A percentile compares a stretch with the other conserved stretches of the same genome.
Conservation (phyloP, 2,329 filamentous ascomycete species). For the Ophiostoma angusticollis region DNA sequence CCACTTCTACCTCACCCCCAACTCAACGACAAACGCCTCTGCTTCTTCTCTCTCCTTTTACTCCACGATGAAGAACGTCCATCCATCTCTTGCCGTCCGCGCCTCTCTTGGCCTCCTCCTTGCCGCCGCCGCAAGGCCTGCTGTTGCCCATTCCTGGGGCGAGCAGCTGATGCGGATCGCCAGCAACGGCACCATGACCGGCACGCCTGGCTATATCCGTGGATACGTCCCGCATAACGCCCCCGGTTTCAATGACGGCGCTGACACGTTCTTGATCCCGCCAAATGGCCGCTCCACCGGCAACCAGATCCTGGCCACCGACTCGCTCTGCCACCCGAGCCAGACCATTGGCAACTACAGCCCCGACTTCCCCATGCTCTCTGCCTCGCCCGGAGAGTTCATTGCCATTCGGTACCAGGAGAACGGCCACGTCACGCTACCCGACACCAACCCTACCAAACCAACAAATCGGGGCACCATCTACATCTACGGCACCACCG, state of each 20-base stretch:
- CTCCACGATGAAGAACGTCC: not conserved
- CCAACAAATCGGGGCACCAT: constrained; percentile 56
- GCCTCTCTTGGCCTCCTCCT: constrained; percentile 2
- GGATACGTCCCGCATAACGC: constrained; percentile 48
- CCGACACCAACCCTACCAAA: constrained; percentile 42
- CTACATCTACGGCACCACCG: constrained; percentile 58
- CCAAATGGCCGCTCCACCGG: constrained; percentile 33
- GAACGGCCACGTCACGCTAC: constrained; percentile 61
- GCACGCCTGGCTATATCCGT: constrained; percentile 60
- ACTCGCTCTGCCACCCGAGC: constrained; percentile 49
- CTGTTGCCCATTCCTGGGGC: constrained; percentile 64
- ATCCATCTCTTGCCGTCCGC: not conserved
- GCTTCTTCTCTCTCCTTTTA: not conserved
- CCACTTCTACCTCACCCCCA: not conserved
- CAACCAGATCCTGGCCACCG: constrained; percentile 33
- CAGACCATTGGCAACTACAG: constrained; percentile 50
- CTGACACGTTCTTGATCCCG: constrained; percentile 53
- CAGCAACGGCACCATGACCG: constrained; percentile 59
- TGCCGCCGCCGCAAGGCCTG: constrained; percentile 14
- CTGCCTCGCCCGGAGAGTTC: constrained; percentile 45
- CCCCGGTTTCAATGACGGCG: constrained; percentile 41
- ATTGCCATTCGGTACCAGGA: constrained; percentile 58
- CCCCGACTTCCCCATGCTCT: constrained; percentile 47
- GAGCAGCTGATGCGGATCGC: constrained; percentile 63
- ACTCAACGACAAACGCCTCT: no score